Evolutionary conservation across 192 early-diverging fungal species (phyloP).

Genomic region (Tieghemiomyces parasiticus): DNA sequence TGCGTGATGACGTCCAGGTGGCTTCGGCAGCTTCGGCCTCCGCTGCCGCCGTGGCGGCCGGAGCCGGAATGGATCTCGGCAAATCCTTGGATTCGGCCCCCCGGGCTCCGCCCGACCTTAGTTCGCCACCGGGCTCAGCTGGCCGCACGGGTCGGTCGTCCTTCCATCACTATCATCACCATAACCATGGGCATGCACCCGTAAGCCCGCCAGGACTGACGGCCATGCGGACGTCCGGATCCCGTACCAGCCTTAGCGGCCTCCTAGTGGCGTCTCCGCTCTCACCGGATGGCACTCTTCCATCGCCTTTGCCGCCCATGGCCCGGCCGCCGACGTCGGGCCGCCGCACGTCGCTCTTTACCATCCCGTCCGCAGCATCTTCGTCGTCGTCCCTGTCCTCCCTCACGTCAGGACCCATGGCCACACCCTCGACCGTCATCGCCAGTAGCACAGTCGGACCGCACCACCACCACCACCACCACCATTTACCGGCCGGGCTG

Average conservation of each 20-base stretch:
- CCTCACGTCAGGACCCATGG: conserved; percentile 4
- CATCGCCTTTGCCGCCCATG: not conserved
- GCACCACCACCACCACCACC: too few species aligned
- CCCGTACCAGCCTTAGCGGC: not conserved
- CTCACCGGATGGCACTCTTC: too few species aligned
- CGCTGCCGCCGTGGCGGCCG: conserved; percentile 6
- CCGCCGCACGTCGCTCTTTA: conserved; percentile 5
- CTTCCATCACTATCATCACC: too few species aligned
- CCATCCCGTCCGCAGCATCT: conserved; percentile 8
- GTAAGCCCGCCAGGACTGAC: not conserved
- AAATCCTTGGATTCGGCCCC: not conserved
- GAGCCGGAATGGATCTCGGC: not conserved
- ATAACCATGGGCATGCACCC: not conserved
- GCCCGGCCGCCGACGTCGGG: not conserved
- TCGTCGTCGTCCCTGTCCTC: conserved; percentile 6
- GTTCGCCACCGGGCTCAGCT: not conserved
- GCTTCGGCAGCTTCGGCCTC: conserved; percentile 10
- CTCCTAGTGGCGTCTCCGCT: too few species aligned
- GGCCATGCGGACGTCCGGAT: not conserved
- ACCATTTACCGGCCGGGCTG: too few species aligned
- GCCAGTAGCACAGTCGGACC: too few species aligned
- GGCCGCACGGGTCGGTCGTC: not conserved
- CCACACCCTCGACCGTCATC: too few species aligned
- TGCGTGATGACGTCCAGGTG: not conserved
- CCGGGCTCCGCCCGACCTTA: too few species aligned